A percentile compares a stretch with the other conserved stretches of the same genome.
Evolutionary conservation across 2,329 filamentous ascomycete species (phyloP).

Genomic region (Phaeosphaeriaceae sp.): DNA sequence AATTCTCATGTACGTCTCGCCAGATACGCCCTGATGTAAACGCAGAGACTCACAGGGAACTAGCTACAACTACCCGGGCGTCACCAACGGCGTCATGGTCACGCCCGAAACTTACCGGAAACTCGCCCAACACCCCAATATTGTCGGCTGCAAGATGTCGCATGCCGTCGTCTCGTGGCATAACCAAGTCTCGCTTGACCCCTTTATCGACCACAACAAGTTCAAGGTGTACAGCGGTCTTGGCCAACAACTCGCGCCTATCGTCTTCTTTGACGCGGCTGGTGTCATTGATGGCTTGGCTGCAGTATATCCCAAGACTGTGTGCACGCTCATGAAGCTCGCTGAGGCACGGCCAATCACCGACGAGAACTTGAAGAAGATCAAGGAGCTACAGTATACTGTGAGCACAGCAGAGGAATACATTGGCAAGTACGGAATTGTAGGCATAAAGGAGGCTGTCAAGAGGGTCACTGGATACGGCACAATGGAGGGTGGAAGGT

Average conservation of each 20-base stretch:
- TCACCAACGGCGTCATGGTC: slow-evolving; percentile 71
- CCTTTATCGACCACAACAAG: slow-evolving; percentile 64
- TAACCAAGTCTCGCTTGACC: slow-evolving; percentile 66
- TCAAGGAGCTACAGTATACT: slow-evolving; percentile 66
- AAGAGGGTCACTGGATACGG: slow-evolving; percentile 67
- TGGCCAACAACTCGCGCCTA: slow-evolving; percentile 70
- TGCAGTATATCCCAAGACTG: slow-evolving; percentile 69
- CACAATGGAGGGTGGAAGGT: slow-evolving; percentile 65
- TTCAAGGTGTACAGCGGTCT: slow-evolving; percentile 72
- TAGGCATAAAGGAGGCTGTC: slow-evolving; percentile 72
- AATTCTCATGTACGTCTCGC: slow-evolving; percentile 63
- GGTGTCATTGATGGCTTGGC: slow-evolving; percentile 73
- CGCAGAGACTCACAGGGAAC: slow-evolving; percentile 13
- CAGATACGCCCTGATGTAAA: neutral
- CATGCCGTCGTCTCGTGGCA: slow-evolving; percentile 73
- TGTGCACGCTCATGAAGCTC: slow-evolving; percentile 66
- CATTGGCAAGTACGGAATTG: slow-evolving; percentile 66
- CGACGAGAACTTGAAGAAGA: slow-evolving; percentile 54
- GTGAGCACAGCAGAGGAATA: slow-evolving; percentile 69
- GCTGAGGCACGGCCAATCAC: slow-evolving; percentile 48
- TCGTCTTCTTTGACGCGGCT: slow-evolving; percentile 68
- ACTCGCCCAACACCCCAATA: slow-evolving; percentile 70
- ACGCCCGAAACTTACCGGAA: slow-evolving; percentile 65
- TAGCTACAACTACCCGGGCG: slow-evolving; percentile 72
- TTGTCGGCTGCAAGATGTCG: slow-evolving; percentile 74